phyloP scores from a whole-genome alignment of 495 filamentous ascomycete species.

The Daldinia concentrica region DNA sequence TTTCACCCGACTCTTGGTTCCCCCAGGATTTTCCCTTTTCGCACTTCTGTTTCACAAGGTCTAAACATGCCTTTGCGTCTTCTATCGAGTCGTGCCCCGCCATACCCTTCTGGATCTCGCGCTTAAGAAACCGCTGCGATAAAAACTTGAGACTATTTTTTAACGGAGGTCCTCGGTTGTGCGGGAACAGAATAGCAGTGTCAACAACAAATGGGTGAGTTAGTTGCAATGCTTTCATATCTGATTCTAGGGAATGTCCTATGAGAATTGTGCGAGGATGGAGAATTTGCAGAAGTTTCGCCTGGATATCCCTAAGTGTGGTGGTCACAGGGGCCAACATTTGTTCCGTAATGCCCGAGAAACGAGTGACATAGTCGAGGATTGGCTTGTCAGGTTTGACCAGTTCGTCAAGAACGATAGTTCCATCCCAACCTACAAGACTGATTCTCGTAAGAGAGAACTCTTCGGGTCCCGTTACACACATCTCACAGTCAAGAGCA shows the following conservation, averaged over 20 bases:
- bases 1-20: constrained; percentile 77
- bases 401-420: constrained; percentile 82
- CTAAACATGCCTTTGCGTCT: constrained; percentile 88
- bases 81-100: constrained; percentile 89
- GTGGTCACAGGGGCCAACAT: constrained; percentile 84
- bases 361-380: constrained; percentile 87
- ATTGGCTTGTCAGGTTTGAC: constrained; percentile 90
- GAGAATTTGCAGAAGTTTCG: constrained; percentile 74
- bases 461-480: constrained; percentile 75
- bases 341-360: constrained; percentile 88
- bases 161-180: constrained; percentile 55
- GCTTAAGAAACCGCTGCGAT: constrained; percentile 77
- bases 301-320: constrained; percentile 83
- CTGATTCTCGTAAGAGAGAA: constrained; percentile 89
- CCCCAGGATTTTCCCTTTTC: constrained; percentile 89
- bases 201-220: constrained; percentile 94
- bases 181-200: constrained; percentile 83
- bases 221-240: constrained; percentile 81
- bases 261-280: constrained; percentile 81
- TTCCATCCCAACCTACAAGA: constrained; percentile 84
- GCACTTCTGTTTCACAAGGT: constrained; percentile 93
- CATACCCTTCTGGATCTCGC: constrained; percentile 77
- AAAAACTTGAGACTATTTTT: constrained; percentile 87
- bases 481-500: constrained; percentile 97
- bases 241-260: constrained; percentile 92